Evolutionary conservation across 2,329 filamentous ascomycete species (phyloP).

Genomic region (Lachnellula cervina): DNA sequence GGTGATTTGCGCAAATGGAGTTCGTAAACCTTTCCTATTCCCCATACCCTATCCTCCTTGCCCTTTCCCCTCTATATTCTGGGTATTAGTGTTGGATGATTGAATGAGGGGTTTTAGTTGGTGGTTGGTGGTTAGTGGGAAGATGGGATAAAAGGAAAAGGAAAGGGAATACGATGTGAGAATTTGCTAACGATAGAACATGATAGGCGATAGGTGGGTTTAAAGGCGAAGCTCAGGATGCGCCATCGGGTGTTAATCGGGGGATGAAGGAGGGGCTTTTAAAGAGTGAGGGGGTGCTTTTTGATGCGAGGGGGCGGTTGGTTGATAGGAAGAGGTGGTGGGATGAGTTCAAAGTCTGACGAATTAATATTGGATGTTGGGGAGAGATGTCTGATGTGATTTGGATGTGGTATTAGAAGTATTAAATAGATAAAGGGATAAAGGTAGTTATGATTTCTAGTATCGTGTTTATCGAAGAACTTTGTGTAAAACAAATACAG

Average conservation of each 20-base stretch:
- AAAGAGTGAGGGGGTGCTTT: slow-evolving; percentile 42
- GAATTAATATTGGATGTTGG: background rate
- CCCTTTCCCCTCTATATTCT: too few species aligned
- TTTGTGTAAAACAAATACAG: too few species aligned
- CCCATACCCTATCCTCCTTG: background rate
- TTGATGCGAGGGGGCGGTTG: slow-evolving; percentile 41
- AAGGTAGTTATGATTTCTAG: too few species aligned
- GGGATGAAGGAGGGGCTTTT: slow-evolving; percentile 42
- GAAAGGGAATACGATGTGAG: too few species aligned
- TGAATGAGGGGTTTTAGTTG: background rate
- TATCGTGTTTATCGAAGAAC: too few species aligned
- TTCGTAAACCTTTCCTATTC: slow-evolving; percentile 25
- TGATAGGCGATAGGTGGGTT: slow-evolving; percentile 42
- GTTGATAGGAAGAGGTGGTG: slow-evolving; percentile 38
- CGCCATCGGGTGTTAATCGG: slow-evolving; percentile 44
- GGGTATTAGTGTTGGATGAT: background rate
- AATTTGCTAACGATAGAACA: background rate
- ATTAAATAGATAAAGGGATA: too few species aligned
- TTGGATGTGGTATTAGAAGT: too few species aligned
- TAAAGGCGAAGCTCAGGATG: slow-evolving; percentile 46
- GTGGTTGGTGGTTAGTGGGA: background rate
- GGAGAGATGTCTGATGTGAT: too few species aligned
- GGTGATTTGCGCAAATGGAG: slow-evolving; percentile 51
- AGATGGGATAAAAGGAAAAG: too few species aligned
- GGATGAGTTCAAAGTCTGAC: slow-evolving; percentile 35